These are phyloP conservation scores for Ceratobasidium sp. DNA, from an alignment of 1,284 basidiomycete species.

Conservation along the genomic window DNA sequence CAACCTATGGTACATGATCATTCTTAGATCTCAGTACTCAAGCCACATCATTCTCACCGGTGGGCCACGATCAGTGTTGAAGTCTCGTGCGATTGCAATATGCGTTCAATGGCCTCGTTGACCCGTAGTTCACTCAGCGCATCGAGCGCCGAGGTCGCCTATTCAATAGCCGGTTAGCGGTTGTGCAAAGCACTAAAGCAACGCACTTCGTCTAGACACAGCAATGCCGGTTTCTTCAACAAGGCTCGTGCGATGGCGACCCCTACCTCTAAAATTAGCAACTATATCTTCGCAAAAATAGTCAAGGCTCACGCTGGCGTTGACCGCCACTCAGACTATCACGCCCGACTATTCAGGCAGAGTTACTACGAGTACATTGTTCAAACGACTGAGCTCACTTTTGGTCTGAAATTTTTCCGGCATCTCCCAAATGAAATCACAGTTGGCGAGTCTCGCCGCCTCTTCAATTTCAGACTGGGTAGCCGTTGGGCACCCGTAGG, in stretches of 20 bases:
- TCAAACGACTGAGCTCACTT: constrained; percentile 57
- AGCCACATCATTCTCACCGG: constrained; percentile 45
- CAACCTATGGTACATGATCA: no score
- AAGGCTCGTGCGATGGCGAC: constrained; percentile 68
- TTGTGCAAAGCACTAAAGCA: constrained; percentile 45
- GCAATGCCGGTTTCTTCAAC: constrained; percentile 81
- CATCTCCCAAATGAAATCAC: constrained; percentile 93
- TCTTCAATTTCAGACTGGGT: constrained; percentile 85
- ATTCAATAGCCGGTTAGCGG: not conserved
- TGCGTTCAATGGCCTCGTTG: constrained; percentile 90
- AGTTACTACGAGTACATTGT: no score
- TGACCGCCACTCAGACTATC: constrained; percentile 78
- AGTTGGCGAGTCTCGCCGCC: constrained; percentile 90
- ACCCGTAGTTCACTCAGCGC: constrained; percentile 89
- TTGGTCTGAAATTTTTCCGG: constrained; percentile 84
- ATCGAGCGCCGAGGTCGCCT: constrained; percentile 72
- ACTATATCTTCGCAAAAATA: no score
- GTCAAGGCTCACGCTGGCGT: constrained; percentile 64
- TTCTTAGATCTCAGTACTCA: no score
- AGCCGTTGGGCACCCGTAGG: constrained; percentile 79
- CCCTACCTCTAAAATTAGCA: no score
- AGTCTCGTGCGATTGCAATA: constrained; percentile 75
- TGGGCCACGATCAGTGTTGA: constrained; percentile 92
- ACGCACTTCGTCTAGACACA: constrained; percentile 84
- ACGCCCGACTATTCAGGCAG: constrained; percentile 64